Base-by-base conservation (phyloP, 768 basidiomycete species). In the Flagelloscypha sp. region DNA sequence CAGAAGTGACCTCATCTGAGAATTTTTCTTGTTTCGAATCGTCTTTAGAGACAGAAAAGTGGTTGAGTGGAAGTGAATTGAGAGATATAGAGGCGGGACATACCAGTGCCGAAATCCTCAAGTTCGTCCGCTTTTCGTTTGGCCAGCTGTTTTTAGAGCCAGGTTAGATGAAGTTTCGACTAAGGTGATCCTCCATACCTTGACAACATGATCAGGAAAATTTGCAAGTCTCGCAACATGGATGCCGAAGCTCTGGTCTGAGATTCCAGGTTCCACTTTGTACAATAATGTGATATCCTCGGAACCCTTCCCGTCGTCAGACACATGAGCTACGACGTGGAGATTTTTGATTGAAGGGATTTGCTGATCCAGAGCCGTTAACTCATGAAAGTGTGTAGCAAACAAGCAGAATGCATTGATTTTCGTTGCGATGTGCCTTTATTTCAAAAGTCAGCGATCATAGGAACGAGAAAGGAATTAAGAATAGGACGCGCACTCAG, bases 221-320 rank as follows among this genome's bases (percentile, higher is more conserved):
- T 97, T 93, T 3, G 94, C 94, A n/a, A 98, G 66, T 53, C 90
- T 74, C 0, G 95, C 95, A 11, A 99, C 95, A 48, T 98, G 92
- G 19, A 99, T 98, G 58, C 94, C 95, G 50, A 97, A 98, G 53
- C 89, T 94, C 58, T 97, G 94, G 53, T 98, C 94, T 29, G 87
- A 90, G 15, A 95, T 72, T 10, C 89, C 88, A 88, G 39, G 4
- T 37, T 76, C 70, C 17, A 79, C 76, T 43, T 79, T 74, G 50
- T 85, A 84, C 20, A 82, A 62, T 36, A 87, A 61, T 0, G 84
- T 86, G 41, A 84, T 84, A 36, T 84, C 79, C 22, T 71, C 64
- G 17, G 50, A 59, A 11, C 42, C 42, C 9, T 55, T 56, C 1
- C 54, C 54, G 12, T 48, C 55, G 19, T 58, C 62, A 12, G 74